Conservation (phyloP, 2,329 filamentous ascomycete genomes). For the Nakataea oryzae region DNA sequence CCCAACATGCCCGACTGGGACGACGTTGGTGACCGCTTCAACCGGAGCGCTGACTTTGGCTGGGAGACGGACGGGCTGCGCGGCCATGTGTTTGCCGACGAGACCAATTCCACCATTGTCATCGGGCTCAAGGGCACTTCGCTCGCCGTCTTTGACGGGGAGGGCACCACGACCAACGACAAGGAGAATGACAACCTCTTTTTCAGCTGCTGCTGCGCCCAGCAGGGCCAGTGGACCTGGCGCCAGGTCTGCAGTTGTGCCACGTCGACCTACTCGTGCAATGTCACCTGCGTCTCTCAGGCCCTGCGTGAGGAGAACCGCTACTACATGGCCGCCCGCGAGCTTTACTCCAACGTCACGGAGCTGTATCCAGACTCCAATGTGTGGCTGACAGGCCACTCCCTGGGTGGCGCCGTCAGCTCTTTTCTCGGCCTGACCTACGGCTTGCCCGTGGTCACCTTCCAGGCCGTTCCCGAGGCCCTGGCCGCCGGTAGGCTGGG, state of each 20-base stretch:
- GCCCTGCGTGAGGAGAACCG: conserved; percentile 73
- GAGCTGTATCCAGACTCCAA: conserved; percentile 75
- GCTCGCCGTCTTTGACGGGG: conserved; percentile 88
- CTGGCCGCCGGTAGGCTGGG: conserved; percentile 76
- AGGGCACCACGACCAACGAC: conserved; percentile 92
- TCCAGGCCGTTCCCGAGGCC: conserved; percentile 86
- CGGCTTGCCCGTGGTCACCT: conserved; percentile 81
- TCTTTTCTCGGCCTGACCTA: conserved; percentile 88
- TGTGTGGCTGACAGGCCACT: conserved; percentile 87
- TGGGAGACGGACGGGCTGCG: conserved; percentile 85
- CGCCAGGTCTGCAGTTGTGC: conserved; percentile 90
- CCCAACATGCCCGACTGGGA: conserved; percentile 70
- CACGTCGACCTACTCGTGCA: conserved; percentile 77
- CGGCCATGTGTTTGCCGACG: conserved; percentile 85
- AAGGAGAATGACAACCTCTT: conserved; percentile 97
- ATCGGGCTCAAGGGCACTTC: conserved; percentile 91
- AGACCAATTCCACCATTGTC: conserved; percentile 75
- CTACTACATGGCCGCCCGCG: conserved; percentile 82
- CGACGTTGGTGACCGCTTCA: conserved; percentile 68
- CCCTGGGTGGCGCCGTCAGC: conserved; percentile 78
- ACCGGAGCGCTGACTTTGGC: conserved; percentile 81
- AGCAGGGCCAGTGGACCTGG: conserved; percentile 85
- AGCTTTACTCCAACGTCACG: conserved; percentile 88
- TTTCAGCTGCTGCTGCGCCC: conserved; percentile 94
- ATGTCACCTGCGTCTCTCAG: conserved; percentile 75